phyloP scores from a whole-genome alignment of 176 grass and related monocot genomes.

The Pontederia crassipes region DNA sequence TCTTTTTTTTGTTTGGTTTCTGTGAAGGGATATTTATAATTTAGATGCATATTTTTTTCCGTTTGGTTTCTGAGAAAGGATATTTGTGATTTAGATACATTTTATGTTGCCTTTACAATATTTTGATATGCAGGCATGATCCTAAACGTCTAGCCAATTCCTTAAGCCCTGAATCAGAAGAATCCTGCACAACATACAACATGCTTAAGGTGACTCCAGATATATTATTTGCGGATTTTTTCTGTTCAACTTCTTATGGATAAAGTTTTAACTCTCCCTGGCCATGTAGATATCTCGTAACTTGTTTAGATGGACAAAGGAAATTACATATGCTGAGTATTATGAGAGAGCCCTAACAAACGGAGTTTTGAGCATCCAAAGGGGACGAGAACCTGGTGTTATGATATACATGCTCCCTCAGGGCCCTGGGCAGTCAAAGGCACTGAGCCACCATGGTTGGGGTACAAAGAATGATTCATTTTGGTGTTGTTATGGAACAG shows the following conservation, averaged over 20 bases:
- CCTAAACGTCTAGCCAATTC: conserved; percentile 51
- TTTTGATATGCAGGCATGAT: conserved; percentile 32
- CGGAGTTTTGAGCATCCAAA: conserved; percentile 78
- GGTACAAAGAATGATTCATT: conserved; percentile 45
- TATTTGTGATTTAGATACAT: not conserved
- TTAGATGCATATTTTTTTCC: too few species aligned
- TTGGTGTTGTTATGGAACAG: conserved; percentile 93
- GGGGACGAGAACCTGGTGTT: conserved; percentile 62
- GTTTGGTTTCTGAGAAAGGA: not conserved
- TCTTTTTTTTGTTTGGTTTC: too few species aligned
- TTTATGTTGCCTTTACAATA: not conserved
- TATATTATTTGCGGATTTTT: too few species aligned
- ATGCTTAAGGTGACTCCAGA: conserved; percentile 99
- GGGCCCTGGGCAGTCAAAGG: conserved; percentile 62
- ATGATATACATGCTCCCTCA: conserved; percentile 94
- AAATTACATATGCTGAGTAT: conserved; percentile 48
- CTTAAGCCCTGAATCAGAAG: conserved; percentile 58
- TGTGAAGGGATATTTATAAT: too few species aligned
- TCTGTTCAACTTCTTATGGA: too few species aligned
- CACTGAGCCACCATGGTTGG: conserved; percentile 61
- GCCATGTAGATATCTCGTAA: conserved; percentile 52
- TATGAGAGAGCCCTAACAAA: conserved; percentile 79
- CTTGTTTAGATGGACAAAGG: conserved; percentile 89
- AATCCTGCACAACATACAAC: conserved; percentile 85
- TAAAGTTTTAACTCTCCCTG: not conserved